A percentile compares a stretch with the other conserved stretches of the same genome.
These are phyloP conservation scores for Diaporthe ilicicola DNA, from an alignment of 2,329 filamentous ascomycete species.

Conservation along the genomic window DNA sequence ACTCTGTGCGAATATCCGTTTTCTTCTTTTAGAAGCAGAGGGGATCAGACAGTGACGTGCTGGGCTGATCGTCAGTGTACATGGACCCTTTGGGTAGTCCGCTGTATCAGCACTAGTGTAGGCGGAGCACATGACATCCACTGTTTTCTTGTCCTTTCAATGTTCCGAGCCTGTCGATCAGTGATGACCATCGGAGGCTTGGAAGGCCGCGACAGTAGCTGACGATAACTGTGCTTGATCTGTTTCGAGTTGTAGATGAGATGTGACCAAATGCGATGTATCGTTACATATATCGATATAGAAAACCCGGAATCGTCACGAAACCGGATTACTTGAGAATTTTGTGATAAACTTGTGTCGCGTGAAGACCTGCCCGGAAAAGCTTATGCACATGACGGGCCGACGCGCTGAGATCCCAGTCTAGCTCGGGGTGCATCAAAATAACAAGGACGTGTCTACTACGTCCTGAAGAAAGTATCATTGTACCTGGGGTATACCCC, in stretches of 20 bases:
- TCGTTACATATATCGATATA: not conserved
- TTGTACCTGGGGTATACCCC: not conserved
- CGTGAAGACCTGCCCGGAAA: not conserved
- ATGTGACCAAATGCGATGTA: not conserved
- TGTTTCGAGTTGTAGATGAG: not conserved
- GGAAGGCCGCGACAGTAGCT: not conserved
- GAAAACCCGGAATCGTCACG: not conserved
- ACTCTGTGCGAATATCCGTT: no score
- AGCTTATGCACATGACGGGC: not conserved
- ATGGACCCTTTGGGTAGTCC: not conserved
- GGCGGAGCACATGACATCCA: not conserved
- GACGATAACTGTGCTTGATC: no score
- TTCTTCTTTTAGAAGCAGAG: no score
- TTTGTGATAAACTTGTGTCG: no score
- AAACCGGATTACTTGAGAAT: not conserved
- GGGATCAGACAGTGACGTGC: not conserved
- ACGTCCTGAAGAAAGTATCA: not conserved
- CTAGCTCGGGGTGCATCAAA: not conserved
- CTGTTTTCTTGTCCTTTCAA: not conserved
- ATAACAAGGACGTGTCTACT: not conserved
- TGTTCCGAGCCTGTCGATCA: conserved; percentile 21
- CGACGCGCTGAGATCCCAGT: not conserved
- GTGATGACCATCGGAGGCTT: not conserved
- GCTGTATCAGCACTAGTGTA: not conserved
- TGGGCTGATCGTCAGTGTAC: not conserved